A percentile compares a stretch with the other conserved stretches of the same genome.
These are phyloP conservation scores for Tylopilus sp. DNA, from an alignment of 768 basidiomycete genomes.

Conservation along the genomic window DNA sequence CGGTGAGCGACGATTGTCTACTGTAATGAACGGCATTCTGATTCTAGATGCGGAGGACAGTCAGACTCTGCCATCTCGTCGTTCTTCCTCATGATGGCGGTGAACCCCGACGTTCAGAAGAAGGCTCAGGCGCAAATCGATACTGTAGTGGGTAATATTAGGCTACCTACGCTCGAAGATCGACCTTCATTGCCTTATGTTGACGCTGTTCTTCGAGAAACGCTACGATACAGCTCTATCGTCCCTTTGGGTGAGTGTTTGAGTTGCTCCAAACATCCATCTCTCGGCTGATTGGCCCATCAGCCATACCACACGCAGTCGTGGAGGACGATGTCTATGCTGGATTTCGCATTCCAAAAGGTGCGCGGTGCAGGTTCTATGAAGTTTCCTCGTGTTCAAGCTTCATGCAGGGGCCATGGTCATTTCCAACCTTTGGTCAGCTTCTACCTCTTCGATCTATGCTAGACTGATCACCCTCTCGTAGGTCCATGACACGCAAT, in stretches of 20 bases:
- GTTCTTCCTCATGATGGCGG: constrained; percentile 20
- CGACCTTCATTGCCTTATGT: constrained; percentile 12
- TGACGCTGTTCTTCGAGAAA: neutral
- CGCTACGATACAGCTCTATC: constrained; percentile 3
- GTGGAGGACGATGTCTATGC: constrained; percentile 43
- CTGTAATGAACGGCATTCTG: neutral
- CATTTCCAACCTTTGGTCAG: constrained; percentile 20
- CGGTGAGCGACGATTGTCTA: constrained; percentile 6
- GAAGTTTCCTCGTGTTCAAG: neutral
- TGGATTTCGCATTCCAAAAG: constrained; percentile 51
- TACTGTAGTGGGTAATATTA: constrained; percentile 10
- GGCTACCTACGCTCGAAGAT: constrained; percentile 15
- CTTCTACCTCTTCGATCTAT: neutral
- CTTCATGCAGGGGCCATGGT: constrained; percentile 13
- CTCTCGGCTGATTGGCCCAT: neutral
- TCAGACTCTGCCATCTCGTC: constrained; percentile 23
- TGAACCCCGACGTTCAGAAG: constrained; percentile 12
- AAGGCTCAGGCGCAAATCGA: constrained; percentile 25
- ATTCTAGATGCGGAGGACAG: constrained; percentile 7
- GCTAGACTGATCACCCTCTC: neutral
- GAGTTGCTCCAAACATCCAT: no score
- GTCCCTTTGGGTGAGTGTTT: constrained; percentile 16
- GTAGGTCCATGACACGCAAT: constrained; percentile 23
- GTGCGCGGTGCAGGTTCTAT: neutral
- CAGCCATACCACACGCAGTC: constrained; percentile 30